These are phyloP conservation scores for Phytophthora citricola DNA, from an alignment of 352 stramenopile genomes.

Conservation along the genomic window DNA sequence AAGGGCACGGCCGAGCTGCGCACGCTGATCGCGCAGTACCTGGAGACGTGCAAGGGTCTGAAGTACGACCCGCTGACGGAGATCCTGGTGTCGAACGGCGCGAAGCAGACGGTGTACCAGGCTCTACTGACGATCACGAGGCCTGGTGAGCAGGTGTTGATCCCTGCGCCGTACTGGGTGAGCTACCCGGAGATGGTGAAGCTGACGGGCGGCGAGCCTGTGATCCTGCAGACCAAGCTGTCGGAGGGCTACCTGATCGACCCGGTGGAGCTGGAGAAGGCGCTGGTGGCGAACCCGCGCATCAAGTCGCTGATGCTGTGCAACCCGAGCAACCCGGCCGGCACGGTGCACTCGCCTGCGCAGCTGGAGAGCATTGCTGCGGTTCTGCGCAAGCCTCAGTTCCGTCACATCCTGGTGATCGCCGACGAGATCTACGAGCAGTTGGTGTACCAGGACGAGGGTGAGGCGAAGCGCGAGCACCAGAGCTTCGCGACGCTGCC, in stretches of 20 bases:
- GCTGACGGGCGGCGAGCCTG: conserved; percentile 87
- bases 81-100: conserved; percentile 97
- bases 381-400: too few species aligned
- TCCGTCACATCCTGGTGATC: too few species aligned
- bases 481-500: conserved; percentile 64
- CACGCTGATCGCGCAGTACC: conserved; percentile 90
- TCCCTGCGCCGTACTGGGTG: conserved; percentile 97
- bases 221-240: conserved; percentile 93
- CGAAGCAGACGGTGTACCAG: conserved; percentile 96
- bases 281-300: too few species aligned
- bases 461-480: conserved; percentile 54
- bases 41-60: conserved; percentile 91
- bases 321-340: too few species aligned
- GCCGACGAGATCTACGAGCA: too few species aligned
- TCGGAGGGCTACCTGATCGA: conserved; percentile 67
- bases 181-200: conserved; percentile 98
- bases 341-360: too few species aligned
- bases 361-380: too few species aligned
- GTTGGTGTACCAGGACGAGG: too few species aligned
- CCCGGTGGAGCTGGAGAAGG: too few species aligned
- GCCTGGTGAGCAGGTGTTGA: conserved; percentile 94
- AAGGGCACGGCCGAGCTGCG: conserved; percentile 92
- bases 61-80: conserved; percentile 90
- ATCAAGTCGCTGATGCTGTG: too few species aligned
- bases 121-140: conserved; percentile 92